phyloP scores from a whole-genome alignment of 2,329 filamentous ascomycete species.

The Colletotrichum lini region DNA sequence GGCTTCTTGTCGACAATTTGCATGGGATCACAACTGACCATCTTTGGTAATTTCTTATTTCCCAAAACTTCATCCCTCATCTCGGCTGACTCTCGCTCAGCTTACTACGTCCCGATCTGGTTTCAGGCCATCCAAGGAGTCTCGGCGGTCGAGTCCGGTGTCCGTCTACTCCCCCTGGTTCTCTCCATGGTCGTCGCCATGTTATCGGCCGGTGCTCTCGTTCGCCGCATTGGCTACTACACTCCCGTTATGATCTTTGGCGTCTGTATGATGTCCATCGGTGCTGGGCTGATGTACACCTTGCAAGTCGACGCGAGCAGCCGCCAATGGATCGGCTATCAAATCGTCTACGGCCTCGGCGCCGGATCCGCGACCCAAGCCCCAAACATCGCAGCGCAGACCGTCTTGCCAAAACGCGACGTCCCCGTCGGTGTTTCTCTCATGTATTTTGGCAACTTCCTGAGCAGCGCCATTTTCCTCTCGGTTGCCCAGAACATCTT shows the following conservation, averaged over 20 bases:
- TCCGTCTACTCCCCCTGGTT: constrained; percentile 57
- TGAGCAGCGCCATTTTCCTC: constrained; percentile 64
- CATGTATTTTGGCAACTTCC: constrained; percentile 60
- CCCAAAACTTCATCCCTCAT: no score
- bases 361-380: constrained; percentile 56
- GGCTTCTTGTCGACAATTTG: constrained; percentile 63
- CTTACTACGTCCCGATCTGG: constrained; percentile 61
- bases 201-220: constrained; percentile 51
- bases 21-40: constrained; percentile 64
- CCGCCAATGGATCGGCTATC: constrained; percentile 48
- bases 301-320: constrained; percentile 49
- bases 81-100: constrained; percentile 52
- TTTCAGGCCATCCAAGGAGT: constrained; percentile 61
- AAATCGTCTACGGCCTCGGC: constrained; percentile 46
- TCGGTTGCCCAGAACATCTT: constrained; percentile 66
- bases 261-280: constrained; percentile 52
- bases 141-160: constrained; percentile 55
- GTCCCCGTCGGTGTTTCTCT: constrained; percentile 62
- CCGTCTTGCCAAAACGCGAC: constrained; percentile 57
- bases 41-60: constrained; percentile 52
- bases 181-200: constrained; percentile 54
- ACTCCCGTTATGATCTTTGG: constrained; percentile 60
- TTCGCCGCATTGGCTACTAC: constrained; percentile 60
- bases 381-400: constrained; percentile 61
- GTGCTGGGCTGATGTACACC: constrained; percentile 54